Conservation (phyloP, 1,139 yeast species). For the Suhomyces bokatorum region DNA sequence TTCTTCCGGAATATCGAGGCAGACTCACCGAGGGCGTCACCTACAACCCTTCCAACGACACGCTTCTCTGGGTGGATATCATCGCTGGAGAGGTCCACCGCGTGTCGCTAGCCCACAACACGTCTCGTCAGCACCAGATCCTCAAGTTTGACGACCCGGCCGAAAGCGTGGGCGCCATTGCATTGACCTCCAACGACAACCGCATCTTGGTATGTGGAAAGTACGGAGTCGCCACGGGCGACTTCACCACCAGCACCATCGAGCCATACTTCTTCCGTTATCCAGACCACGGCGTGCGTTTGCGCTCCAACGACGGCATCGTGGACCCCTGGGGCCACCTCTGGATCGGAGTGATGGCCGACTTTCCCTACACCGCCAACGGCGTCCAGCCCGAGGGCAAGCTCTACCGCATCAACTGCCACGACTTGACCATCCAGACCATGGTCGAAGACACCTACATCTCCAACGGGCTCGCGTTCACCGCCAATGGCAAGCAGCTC, state of each 20-base stretch:
- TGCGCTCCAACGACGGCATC: constrained; percentile 75
- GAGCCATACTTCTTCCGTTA: constrained; percentile 42
- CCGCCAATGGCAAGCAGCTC: constrained; percentile 47
- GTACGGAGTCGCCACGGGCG: constrained; percentile 55
- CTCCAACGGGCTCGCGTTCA: constrained; percentile 83
- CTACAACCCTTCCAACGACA: constrained; percentile 55
- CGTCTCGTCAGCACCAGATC: constrained; percentile 38
- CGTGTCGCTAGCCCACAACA: constrained; percentile 27
- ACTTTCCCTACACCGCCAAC: constrained; percentile 39
- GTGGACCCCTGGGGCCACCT: constrained; percentile 69
- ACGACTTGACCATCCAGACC: constrained; percentile 33
- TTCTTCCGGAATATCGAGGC: constrained; percentile 48
- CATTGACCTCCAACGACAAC: constrained; percentile 49
- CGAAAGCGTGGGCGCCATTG: constrained; percentile 63
- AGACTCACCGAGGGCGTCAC: constrained; percentile 68
- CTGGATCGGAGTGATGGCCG: constrained; percentile 75
- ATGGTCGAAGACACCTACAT: constrained; percentile 45
- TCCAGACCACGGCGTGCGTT: constrained; percentile 34
- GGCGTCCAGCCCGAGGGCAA: constrained; percentile 42
- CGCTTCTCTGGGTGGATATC: constrained; percentile 72
- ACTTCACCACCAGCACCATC: constrained; percentile 44
- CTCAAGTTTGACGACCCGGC: constrained; percentile 30
- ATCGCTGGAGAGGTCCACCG: constrained; percentile 58
- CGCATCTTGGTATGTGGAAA: constrained; percentile 53
- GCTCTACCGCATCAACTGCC: constrained; percentile 41